Evolutionary conservation across 306 rosid species (phyloP), one percentile per base, ranked within the genome.

Genomic region (Malus domestica): DNA sequence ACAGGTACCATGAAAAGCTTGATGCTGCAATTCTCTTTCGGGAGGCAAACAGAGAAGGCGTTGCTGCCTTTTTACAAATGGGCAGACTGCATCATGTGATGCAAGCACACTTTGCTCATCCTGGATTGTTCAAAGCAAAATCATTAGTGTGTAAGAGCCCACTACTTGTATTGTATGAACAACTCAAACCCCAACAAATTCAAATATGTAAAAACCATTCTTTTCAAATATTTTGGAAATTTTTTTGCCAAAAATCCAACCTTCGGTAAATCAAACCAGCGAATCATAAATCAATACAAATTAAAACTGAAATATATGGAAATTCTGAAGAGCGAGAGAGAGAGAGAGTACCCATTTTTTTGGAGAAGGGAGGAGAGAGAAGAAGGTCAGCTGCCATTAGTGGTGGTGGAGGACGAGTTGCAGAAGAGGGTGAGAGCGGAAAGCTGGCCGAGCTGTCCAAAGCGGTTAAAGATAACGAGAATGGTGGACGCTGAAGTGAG

Each of bases 1-100:
- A 61, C 44, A 46, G 89, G 89, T 19, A 84, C 60, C 79, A 79
- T 74, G 83, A 80, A 84, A 78, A 85, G 73, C 88, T 84, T 92
- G 67, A 44, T 16, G 76, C 74, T 55, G 71, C 59, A 77, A 22
- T 64, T 83, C 40, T 65, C 83, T 67, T 76, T 85, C 51, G 68
- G 86, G 40, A 82, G 72, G 73, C 72, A 77, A 79, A 82, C 78
- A 54, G 86, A 80, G 80, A 83, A 85, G 45, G 72, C 81, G 15
- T 40, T 33, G 70, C 57, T 35, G 79, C 76, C 77, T 78, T 85
- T 89, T 74, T 67, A 80, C 45, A 82, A 67, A 62, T 70, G 81
- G 23, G 45, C 72, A 67, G 87, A 83, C 67, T 73, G 70, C 73
- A 49, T 2, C 27, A 81, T 51, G 79, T 45, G 86, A 12, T 55